A percentile compares a stretch with the other conserved stretches of the same genome.
phyloP scores from a whole-genome alignment of 305 asterid genomes.

The Plantago coronopus region DNA sequence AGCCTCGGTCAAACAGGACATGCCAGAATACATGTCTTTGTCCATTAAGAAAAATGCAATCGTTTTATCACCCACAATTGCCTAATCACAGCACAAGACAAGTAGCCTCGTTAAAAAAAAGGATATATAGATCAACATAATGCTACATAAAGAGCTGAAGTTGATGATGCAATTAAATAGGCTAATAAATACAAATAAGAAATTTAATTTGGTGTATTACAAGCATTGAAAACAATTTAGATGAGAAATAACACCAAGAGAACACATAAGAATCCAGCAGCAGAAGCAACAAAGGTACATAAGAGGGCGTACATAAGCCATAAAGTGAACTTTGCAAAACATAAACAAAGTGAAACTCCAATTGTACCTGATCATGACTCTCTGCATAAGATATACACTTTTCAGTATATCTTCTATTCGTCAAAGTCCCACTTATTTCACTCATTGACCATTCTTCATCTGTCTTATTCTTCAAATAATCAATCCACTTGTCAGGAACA shows the following conservation, averaged over 20 bases:
- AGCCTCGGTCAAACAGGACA: conserved; percentile 81
- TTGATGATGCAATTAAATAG: conserved; percentile 10
- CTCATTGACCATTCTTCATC: conserved; percentile 85
- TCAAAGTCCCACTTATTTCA: conserved; percentile 74
- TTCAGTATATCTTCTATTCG: conserved; percentile 89
- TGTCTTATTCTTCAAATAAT: conserved; percentile 70
- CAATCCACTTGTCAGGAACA: conserved; percentile 95
- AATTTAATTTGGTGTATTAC: not conserved
- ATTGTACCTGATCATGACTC: conserved; percentile 93
- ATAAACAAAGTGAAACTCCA: conserved; percentile 4
- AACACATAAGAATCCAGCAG: conserved; percentile 1
- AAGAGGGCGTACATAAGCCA: not conserved
- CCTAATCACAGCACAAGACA: conserved; percentile 42
- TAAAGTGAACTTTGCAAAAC: conserved; percentile 5
- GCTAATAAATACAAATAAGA: not conserved
- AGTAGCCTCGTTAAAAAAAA: conserved; percentile 15
- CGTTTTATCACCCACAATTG: conserved; percentile 96
- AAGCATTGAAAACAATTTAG: not conserved
- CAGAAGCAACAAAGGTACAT: conserved; percentile 12
- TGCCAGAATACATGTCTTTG: conserved; percentile 88
- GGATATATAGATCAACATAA: conserved; percentile 10
- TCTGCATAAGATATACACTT: conserved; percentile 95
- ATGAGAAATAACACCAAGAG: not conserved
- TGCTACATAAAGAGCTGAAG: conserved; percentile 17
- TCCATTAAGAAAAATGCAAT: conserved; percentile 88